Evolutionary conservation across 2,329 filamentous ascomycete species (phyloP).

Genomic region (Paramyrothecium sp.): DNA sequence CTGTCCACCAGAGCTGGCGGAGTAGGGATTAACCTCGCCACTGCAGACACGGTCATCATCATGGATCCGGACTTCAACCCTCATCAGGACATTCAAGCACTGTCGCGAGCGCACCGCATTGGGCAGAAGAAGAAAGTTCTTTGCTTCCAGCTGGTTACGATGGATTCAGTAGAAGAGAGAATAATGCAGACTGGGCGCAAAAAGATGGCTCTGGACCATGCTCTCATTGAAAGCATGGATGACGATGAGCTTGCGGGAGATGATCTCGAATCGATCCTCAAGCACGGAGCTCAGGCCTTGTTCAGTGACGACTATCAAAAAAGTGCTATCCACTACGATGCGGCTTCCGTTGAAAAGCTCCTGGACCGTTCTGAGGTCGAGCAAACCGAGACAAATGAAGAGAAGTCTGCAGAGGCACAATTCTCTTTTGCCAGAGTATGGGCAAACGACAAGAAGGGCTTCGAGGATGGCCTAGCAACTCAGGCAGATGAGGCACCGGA

Average conservation of each 20-base stretch:
- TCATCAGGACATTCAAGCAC: slow-evolving; percentile 93
- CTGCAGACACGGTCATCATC: slow-evolving; percentile 96
- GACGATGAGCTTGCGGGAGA: slow-evolving; percentile 74
- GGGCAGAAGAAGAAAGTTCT: slow-evolving; percentile 95
- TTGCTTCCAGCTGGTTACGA: slow-evolving; percentile 92
- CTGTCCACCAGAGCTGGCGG: slow-evolving; percentile 93
- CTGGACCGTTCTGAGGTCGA: slow-evolving; percentile 85
- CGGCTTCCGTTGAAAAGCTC: slow-evolving; percentile 79
- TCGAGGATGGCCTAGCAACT: slow-evolving; percentile 61
- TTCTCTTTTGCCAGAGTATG: slow-evolving; percentile 92
- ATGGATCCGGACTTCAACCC: slow-evolving; percentile 97
- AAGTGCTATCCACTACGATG: slow-evolving; percentile 78
- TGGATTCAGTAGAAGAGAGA: slow-evolving; percentile 86
- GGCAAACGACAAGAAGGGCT: slow-evolving; percentile 73
- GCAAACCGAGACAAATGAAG: slow-evolving; percentile 62
- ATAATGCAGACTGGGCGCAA: slow-evolving; percentile 94
- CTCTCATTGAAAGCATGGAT: slow-evolving; percentile 89
- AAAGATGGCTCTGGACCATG: slow-evolving; percentile 94
- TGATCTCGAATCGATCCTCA: slow-evolving; percentile 84
- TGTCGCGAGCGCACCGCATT: slow-evolving; percentile 92
- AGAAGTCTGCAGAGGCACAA: slow-evolving; percentile 69
- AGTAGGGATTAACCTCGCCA: slow-evolving; percentile 95
- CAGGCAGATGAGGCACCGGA: slow-evolving; percentile 50
- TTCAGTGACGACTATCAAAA: slow-evolving; percentile 74
- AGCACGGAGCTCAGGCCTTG: slow-evolving; percentile 81